Evolutionary conservation across 2,329 filamentous ascomycete species (phyloP).

Genomic region (Exophiala oligosperma): DNA sequence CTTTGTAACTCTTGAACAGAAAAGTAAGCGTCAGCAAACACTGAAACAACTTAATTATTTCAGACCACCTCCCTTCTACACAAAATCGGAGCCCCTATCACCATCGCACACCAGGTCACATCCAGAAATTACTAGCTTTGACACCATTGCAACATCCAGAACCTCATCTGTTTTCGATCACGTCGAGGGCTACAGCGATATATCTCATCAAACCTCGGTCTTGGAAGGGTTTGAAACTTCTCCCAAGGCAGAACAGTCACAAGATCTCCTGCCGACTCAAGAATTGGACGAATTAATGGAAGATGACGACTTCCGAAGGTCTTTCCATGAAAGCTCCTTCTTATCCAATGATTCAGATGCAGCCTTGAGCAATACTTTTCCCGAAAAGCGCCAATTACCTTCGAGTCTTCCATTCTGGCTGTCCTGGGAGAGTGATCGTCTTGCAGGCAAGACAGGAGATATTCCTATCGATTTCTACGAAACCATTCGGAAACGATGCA

Average conservation of each 20-base stretch:
- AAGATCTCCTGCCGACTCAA: constrained; percentile 23
- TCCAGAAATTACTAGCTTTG: constrained; percentile 9
- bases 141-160: constrained; percentile 10
- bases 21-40: constrained; percentile 17
- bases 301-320: constrained; percentile 18
- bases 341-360: constrained; percentile 27
- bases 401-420: constrained; percentile 13
- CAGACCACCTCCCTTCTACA: not conserved
- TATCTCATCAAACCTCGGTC: constrained; percentile 17
- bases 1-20: constrained; percentile 6
- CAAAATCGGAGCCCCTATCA: not conserved
- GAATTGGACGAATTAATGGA: constrained; percentile 13
- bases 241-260: constrained; percentile 6
- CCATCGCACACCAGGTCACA: not conserved
- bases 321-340: constrained; percentile 7
- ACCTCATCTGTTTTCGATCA: constrained; percentile 15
- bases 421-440: constrained; percentile 18
- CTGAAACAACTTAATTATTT: not conserved
- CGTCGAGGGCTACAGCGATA: not conserved
- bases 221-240: not conserved
- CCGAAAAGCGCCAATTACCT: constrained; percentile 15
- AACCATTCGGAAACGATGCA: not conserved
- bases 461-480: constrained; percentile 11
- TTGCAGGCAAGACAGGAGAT: constrained; percentile 2
- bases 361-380: constrained; percentile 39